Conservation (phyloP, 2,329 filamentous ascomycete genomes). For the Pseudocercospora vitis region DNA sequence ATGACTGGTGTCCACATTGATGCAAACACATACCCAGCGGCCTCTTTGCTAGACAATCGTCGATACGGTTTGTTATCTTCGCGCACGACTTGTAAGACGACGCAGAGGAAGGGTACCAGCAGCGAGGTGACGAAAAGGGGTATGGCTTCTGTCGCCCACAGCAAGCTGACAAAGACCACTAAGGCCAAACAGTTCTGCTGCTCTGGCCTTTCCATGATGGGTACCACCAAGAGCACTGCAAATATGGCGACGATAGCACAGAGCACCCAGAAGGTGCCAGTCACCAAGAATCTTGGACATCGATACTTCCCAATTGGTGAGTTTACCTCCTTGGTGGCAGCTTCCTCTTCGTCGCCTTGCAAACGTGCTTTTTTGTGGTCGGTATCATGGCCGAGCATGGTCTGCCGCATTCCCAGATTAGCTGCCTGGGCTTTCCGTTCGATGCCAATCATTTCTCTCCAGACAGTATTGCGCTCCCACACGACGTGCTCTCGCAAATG, state of each 20-base stretch:
- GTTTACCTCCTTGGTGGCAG: slow-evolving; percentile 65
- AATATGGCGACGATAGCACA: slow-evolving; percentile 72
- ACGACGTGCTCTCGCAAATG: slow-evolving; percentile 95
- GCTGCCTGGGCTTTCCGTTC: slow-evolving; percentile 93
- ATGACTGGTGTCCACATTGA: slow-evolving; percentile 99
- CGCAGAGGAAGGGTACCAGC: slow-evolving; percentile 87
- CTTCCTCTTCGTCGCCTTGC: slow-evolving; percentile 78
- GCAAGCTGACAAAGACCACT: slow-evolving; percentile 85
- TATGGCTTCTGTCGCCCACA: slow-evolving; percentile 95
- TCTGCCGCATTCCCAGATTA: slow-evolving; percentile 75
- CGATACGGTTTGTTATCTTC: slow-evolving; percentile 68
- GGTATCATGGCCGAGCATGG: slow-evolving; percentile 73
- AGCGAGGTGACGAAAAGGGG: slow-evolving; percentile 95
- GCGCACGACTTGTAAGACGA: slow-evolving; percentile 80
- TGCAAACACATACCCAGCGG: slow-evolving; percentile 81
- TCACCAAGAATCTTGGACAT: slow-evolving; percentile 80
- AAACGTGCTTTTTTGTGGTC: slow-evolving; percentile 68
- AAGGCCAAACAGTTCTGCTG: slow-evolving; percentile 96
- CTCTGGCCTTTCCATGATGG: slow-evolving; percentile 81
- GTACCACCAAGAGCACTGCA: slow-evolving; percentile 68
- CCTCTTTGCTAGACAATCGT: slow-evolving; percentile 75
- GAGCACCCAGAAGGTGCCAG: slow-evolving; percentile 75
- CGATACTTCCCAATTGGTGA: slow-evolving; percentile 78
- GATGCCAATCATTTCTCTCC: slow-evolving; percentile 98
- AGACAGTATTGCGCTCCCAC: slow-evolving; percentile 98